Evolutionary conservation across 2,329 filamentous ascomycete genomes (phyloP).

Genomic region (Claviceps sp.): DNA sequence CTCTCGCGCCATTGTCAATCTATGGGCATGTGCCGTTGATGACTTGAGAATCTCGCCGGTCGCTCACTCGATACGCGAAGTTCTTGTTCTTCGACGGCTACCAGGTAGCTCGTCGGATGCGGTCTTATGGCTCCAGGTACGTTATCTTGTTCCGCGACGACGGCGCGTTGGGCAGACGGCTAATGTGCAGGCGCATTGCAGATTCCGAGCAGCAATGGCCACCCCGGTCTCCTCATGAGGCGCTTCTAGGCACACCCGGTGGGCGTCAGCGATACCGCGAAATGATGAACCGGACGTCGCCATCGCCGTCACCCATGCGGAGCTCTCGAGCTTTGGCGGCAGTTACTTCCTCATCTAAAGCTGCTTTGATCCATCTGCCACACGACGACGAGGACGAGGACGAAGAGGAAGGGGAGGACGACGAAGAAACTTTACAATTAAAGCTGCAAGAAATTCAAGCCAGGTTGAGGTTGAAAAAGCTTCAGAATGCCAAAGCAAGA

Average conservation of each 20-base stretch:
- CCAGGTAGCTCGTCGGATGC: background rate
- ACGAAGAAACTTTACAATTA: slow-evolving; percentile 80
- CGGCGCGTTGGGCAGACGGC: background rate
- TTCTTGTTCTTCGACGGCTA: background rate
- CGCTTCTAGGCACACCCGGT: slow-evolving; percentile 54
- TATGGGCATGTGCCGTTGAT: slow-evolving; percentile 8
- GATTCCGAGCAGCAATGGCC: slow-evolving; percentile 47
- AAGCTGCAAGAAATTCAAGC: slow-evolving; percentile 83
- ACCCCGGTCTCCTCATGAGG: slow-evolving; percentile 52
- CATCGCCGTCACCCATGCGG: slow-evolving; percentile 49
- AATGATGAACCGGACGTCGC: slow-evolving; percentile 51
- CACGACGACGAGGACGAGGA: slow-evolving; percentile 31
- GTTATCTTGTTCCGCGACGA: background rate
- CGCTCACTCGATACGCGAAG: background rate
- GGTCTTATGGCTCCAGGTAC: slow-evolving; percentile 9
- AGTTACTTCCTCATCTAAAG: slow-evolving; percentile 6
- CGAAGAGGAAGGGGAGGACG: slow-evolving; percentile 34
- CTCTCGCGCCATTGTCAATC: slow-evolving; percentile 4
- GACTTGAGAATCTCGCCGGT: background rate
- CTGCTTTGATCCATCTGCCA: slow-evolving; percentile 21
- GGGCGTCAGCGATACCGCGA: slow-evolving; percentile 65
- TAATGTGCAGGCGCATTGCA: slow-evolving; percentile 7
- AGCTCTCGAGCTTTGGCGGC: slow-evolving; percentile 9
- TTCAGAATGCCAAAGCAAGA: slow-evolving; percentile 45
- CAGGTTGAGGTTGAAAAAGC: slow-evolving; percentile 71